Percentiles rank a stretch among this genome's conserved stretches.
Conservation (phyloP, 495 filamentous ascomycete species). For the Podospora fimiseda region DNA sequence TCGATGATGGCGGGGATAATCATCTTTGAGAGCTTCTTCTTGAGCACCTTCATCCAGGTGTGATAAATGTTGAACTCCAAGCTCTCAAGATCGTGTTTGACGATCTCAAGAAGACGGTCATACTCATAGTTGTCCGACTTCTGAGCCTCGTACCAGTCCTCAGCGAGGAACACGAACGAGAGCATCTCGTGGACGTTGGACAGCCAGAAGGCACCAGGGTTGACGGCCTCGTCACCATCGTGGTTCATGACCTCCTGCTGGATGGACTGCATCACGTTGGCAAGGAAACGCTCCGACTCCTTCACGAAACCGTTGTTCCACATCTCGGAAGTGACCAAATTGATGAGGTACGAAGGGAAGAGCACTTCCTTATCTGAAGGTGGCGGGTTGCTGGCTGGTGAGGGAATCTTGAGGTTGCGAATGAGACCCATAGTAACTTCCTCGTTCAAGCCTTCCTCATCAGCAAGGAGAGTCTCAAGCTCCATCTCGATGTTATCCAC, state of each 20-base stretch:
- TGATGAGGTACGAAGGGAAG: conserved; percentile 98
- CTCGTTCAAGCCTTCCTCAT: conserved; percentile 91
- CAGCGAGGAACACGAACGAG: conserved; percentile 97
- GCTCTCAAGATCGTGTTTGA: conserved; percentile 97
- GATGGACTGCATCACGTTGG: conserved; percentile 99
- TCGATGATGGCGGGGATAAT: conserved; percentile 99
- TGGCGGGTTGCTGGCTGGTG: conserved; percentile 72
- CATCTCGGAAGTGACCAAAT: conserved; percentile 98
- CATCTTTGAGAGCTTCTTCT: conserved; percentile 99
- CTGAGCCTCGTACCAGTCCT: conserved; percentile 99
- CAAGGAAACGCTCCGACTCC: conserved; percentile 96
- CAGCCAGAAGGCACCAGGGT: conserved; percentile 96
- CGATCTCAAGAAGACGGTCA: conserved; percentile 93
- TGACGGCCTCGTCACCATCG: conserved; percentile 94
- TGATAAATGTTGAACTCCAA: conserved; percentile 99
- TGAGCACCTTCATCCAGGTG: conserved; percentile 99
- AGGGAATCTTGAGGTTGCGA: conserved; percentile 89
- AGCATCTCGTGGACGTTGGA: conserved; percentile 99
- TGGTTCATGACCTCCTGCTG: conserved; percentile 99
- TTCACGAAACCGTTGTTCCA: conserved; percentile 99
- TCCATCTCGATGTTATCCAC: conserved; percentile 87
- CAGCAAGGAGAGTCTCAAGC: conserved; percentile 84
- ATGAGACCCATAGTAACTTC: conserved; percentile 95
- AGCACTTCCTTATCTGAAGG: conserved; percentile 97
- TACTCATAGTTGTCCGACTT: conserved; percentile 99